These are phyloP conservation scores for Saccharomyces hybrid DNA, from an alignment of 1,139 yeast genomes.

Conservation along the genomic window DNA sequence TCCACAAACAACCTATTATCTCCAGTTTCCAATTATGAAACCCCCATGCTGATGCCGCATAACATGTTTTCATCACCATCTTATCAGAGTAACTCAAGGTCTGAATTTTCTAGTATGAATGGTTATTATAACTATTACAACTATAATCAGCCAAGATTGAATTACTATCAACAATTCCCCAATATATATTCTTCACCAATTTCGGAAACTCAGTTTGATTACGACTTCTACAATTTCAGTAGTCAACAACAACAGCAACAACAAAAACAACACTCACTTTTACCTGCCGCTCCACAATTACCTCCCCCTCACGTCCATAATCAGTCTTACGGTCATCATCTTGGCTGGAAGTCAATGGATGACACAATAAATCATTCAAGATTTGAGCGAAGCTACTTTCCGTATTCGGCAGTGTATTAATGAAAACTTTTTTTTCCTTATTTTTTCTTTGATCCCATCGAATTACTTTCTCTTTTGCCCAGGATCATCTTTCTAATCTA, in stretches of 20 bases:
- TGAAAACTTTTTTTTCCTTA: neutral
- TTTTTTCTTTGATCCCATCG: neutral
- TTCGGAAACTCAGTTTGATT: slow-evolving; percentile 11
- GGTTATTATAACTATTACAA: neutral
- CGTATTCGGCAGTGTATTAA: slow-evolving; percentile 4
- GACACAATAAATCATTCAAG: neutral
- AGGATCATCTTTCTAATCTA: neutral
- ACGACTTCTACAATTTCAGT: slow-evolving; percentile 16
- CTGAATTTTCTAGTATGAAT: slow-evolving; percentile 6
- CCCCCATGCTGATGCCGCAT: slow-evolving; percentile 14
- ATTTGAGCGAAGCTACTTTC: neutral
- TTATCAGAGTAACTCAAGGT: slow-evolving; percentile 6
- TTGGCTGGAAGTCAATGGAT: neutral
- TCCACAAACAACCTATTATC: slow-evolving; percentile 12
- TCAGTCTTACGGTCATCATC: neutral
- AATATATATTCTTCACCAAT: slow-evolving; percentile 3
- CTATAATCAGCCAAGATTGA: slow-evolving; percentile 1
- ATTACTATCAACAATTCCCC: slow-evolving; percentile 1
- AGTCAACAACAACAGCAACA: neutral
- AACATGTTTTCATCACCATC: slow-evolving; percentile 23
- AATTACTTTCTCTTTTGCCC: neutral
- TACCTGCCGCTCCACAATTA: neutral
- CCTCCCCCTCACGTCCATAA: neutral
- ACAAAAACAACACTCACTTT: neutral
- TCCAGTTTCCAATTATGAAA: slow-evolving; percentile 17